A percentile compares a stretch with the other conserved stretches of the same genome.
phyloP scores from a whole-genome alignment of 1,284 basidiomycete genomes.

The Coniferiporia weirii region DNA sequence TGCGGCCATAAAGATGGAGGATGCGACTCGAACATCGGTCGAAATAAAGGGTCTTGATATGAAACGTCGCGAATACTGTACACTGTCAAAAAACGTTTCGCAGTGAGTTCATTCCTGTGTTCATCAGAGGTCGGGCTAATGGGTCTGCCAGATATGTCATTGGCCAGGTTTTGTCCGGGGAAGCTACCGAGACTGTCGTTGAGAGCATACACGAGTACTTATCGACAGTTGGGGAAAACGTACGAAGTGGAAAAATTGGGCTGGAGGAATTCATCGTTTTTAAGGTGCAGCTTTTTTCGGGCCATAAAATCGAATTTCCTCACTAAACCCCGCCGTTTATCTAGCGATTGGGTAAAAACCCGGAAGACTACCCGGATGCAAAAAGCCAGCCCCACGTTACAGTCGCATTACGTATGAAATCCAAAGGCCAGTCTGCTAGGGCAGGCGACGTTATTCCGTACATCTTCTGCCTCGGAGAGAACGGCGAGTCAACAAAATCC shows the following conservation, averaged over 20 bases:
- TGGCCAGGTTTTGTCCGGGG: constrained; percentile 88
- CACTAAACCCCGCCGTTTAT: not conserved
- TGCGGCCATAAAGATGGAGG: constrained; percentile 91
- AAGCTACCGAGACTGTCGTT: constrained; percentile 85
- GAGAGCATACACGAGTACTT: constrained; percentile 94
- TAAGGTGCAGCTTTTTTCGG: constrained; percentile 53
- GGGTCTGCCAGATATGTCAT: constrained; percentile 65
- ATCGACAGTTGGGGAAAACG: constrained; percentile 64
- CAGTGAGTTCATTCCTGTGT: constrained; percentile 51
- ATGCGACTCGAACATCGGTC: constrained; percentile 65
- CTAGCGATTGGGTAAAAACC: constrained; percentile 89
- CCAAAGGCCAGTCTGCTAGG: constrained; percentile 74
- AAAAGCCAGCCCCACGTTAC: constrained; percentile 97
- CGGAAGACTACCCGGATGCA: constrained; percentile 93
- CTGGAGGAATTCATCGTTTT: constrained; percentile 93
- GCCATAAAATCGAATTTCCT: too few species aligned
- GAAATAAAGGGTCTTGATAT: constrained; percentile 99
- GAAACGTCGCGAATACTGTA: constrained; percentile 96
- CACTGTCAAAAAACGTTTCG: constrained; percentile 88
- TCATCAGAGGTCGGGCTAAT: not conserved
- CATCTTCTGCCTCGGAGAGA: constrained; percentile 83
- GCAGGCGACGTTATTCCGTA: constrained; percentile 95
- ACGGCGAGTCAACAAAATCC: constrained; percentile 68
- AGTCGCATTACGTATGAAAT: constrained; percentile 90
- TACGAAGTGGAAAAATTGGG: constrained; percentile 73